Percentiles rank a stretch among this genome's conserved stretches.
phyloP scores from a whole-genome alignment of 257 asterid species.

The Eustoma russellianum region DNA sequence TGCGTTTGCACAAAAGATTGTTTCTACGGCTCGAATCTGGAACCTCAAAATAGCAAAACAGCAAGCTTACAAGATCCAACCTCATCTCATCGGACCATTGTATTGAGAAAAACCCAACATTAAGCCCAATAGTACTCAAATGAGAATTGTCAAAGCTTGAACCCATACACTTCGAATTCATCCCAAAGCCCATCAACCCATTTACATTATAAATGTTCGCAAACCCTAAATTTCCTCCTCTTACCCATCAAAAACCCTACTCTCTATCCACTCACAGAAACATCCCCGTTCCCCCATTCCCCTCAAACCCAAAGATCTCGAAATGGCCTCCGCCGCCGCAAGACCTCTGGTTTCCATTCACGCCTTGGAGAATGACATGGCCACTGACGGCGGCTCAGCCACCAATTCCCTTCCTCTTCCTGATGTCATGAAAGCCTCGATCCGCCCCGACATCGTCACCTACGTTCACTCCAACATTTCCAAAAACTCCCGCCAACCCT shows the following conservation, averaged over 20 bases:
- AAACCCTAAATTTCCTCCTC: neutral
- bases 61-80: too few species aligned
- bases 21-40: too few species aligned
- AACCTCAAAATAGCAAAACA: too few species aligned
- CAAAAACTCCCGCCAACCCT: slow-evolving; percentile 58
- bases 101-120: too few species aligned
- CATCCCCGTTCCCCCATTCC: neutral
- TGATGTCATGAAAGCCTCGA: slow-evolving; percentile 58
- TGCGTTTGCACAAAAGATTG: too few species aligned
- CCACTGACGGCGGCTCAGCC: slow-evolving; percentile 35
- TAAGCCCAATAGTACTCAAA: neutral
- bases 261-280: neutral
- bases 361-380: slow-evolving; percentile 55
- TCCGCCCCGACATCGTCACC: slow-evolving; percentile 57
- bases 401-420: slow-evolving; percentile 50
- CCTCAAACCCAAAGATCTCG: neutral
- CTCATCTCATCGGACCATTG: too few species aligned
- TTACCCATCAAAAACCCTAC: slow-evolving; percentile 26
- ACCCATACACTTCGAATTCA: neutral
- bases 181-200: neutral
- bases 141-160: too few species aligned
- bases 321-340: slow-evolving; percentile 64
- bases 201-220: neutral
- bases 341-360: slow-evolving; percentile 63
- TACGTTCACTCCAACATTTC: slow-evolving; percentile 57